Evolutionary conservation across 1,284 basidiomycete species (phyloP), one percentile per base, ranked within the genome.

Genomic region (Cerioporus squamosus): DNA sequence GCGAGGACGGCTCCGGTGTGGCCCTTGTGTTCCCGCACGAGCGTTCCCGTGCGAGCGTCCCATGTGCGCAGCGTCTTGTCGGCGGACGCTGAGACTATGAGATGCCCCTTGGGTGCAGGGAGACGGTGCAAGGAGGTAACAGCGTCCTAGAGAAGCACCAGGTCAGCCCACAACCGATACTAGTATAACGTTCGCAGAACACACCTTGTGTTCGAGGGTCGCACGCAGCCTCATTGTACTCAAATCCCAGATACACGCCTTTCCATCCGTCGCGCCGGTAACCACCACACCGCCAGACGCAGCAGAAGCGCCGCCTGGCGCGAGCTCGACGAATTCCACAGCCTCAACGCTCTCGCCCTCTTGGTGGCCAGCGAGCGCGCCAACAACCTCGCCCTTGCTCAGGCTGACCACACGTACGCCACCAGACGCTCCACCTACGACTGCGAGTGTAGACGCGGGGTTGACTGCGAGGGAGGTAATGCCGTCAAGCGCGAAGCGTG

Each of bases 231-330:
- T 83, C 80, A 91, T 92, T 14, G 93, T 94, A 47, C 83, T 83
- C 40, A 97, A 80, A 75, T 99, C 97, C 95, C 95, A 98, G 44
- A 98, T 88, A 69, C 92, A 94, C 24, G 90, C 91, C 73, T 93
- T 95, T 0, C 96, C 95, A 71, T 99, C 97, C 9, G 96, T 98
- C 2, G 86, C 95, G 8, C 92, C 95, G 1, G 93, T 95, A 1
- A 95, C 87, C 26, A 91, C 91, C 15, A 93, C 84, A 31, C 90
- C 84, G 12, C 74, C 88, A 46, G 82, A 81, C 46, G 67, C 58
- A n/a, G 59, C 55, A 1, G 60, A 47, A 29, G 59, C 24, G 8
- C 59, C 56, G 26, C 63, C 66, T 42, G 85, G 84, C 24, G 88
- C 74, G 49, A 97, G 76, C 66, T 95, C 92, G 45, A 97, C 82